Base-by-base conservation (phyloP, 2,329 filamentous ascomycete species). In the Fonsecaea erecta region DNA sequence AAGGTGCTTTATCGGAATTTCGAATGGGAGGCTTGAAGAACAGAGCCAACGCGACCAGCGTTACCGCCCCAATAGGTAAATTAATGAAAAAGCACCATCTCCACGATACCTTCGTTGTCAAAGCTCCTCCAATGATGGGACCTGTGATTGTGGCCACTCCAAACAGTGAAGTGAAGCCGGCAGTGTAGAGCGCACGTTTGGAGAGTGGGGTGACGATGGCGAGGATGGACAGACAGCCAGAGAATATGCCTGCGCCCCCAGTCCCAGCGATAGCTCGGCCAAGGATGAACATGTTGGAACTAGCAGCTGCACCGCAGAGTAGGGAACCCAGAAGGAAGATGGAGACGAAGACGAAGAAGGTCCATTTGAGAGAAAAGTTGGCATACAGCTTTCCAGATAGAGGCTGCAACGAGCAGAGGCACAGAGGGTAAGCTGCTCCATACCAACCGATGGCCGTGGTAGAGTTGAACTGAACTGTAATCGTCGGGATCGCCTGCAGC, bases 311-410 rank as follows among this genome's bases (percentile, higher is more conserved):
- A 21, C 68, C 75, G 35, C 73, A 73, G 30, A 77, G 66, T 8
- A 74, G 54, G 26, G 69, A 74, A 5, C 74, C 74, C 3, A 77
- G 40, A 43, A 76, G 74, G 60, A 78, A 78, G 1, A 75, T 54
- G 26, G 54, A 65, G 5, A 77, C 70, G 1, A 72, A 72, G 54
- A 66, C 52, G 21, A 77, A 69, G 57, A 75, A 79, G 8, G 52
- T 55, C 52, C 40, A 61, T 63, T 70, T 71, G 34, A 79, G 72
- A 0, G 72, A 72, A 70, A 80, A 81, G 70, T 77, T 82, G 54
- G 78, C 81, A 72, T 80, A 84, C 2, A 78, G 70, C 62, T 81
- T 80, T 3, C 83, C 83, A 68, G 77, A 78, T 0, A 76, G 73
- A 1, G 80, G 76, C 62, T 83, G 80, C 57, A 83, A 78, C 74